A percentile compares a stretch with the other conserved stretches of the same genome.
These are phyloP conservation scores for Alternaria sp. DNA, from an alignment of 2,329 filamentous ascomycete species.

Conservation along the genomic window DNA sequence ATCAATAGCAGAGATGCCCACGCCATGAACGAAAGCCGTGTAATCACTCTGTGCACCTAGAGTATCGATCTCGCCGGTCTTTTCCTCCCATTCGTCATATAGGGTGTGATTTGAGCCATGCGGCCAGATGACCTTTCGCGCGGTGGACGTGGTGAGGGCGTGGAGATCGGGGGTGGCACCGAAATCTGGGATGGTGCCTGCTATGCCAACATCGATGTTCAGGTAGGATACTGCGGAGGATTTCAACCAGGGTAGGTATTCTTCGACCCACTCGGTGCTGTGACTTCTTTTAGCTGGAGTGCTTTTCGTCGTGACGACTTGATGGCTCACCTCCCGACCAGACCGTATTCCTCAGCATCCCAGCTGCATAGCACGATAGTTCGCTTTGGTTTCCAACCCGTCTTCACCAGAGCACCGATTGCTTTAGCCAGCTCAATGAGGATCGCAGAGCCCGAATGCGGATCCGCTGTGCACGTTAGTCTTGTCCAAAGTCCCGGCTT, in stretches of 20 bases:
- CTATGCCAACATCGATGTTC: conserved; percentile 57
- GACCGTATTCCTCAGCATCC: conserved; percentile 52
- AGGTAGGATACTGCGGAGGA: conserved; percentile 55
- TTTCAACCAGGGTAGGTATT: conserved; percentile 56
- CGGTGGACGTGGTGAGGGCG: conserved; percentile 35
- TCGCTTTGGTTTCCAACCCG: conserved; percentile 57
- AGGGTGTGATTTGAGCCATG: conserved; percentile 50
- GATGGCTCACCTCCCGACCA: conserved; percentile 29
- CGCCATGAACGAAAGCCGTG: conserved; percentile 54
- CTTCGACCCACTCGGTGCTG: conserved; percentile 56
- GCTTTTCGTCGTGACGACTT: background rate
- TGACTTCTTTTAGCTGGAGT: conserved; percentile 24
- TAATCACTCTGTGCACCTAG: conserved; percentile 56
- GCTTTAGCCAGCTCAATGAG: conserved; percentile 58
- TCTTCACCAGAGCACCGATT: conserved; percentile 55
- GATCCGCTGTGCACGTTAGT: conserved; percentile 48
- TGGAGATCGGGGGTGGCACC: conserved; percentile 51
- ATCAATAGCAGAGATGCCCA: conserved; percentile 49
- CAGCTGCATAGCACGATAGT: conserved; percentile 47
- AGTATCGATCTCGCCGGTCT: conserved; percentile 47
- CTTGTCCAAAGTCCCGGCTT: background rate
- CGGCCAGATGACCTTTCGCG: conserved; percentile 51
- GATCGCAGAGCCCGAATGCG: conserved; percentile 58
- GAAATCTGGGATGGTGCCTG: conserved; percentile 50
- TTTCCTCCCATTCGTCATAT: conserved; percentile 53